Evolutionary conservation across 179 eudicot genomes (phyloP).

Genomic region (Corrigiola litoralis): DNA sequence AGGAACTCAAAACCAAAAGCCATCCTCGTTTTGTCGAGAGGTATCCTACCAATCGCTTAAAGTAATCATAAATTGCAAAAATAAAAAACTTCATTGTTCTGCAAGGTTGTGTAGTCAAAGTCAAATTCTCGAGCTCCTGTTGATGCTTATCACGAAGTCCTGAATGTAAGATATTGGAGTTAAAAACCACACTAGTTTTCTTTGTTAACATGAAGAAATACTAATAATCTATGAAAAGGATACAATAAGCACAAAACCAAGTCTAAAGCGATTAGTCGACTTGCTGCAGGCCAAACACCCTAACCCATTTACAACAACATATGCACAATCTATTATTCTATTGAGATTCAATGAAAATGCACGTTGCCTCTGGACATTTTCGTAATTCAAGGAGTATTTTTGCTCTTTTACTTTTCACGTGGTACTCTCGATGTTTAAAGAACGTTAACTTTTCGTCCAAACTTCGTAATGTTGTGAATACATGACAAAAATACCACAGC

Average conservation of each 20-base stretch:
- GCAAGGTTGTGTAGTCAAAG: slow-evolving; percentile 62
- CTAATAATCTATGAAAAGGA: slow-evolving; percentile 1
- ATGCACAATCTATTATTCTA: too few species aligned
- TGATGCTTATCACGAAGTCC: slow-evolving; percentile 67
- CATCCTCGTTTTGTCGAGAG: slow-evolving; percentile 62
- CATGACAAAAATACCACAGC: too few species aligned
- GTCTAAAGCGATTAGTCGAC: too few species aligned
- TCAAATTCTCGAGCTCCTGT: slow-evolving; percentile 69
- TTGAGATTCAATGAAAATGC: too few species aligned
- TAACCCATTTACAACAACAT: too few species aligned
- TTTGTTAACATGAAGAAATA: slow-evolving; percentile 3
- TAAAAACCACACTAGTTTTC: not conserved
- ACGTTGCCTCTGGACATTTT: too few species aligned
- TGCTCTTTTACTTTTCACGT: too few species aligned
- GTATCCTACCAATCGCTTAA: slow-evolving; percentile 49
- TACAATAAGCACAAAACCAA: not conserved
- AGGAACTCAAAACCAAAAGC: slow-evolving; percentile 48
- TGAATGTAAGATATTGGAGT: slow-evolving; percentile 31
- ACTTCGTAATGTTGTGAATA: too few species aligned
- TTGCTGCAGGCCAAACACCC: too few species aligned
- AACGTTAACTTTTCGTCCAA: too few species aligned
- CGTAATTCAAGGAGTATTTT: too few species aligned
- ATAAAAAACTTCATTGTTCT: slow-evolving; percentile 68
- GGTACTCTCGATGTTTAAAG: too few species aligned
- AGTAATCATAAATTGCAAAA: slow-evolving; percentile 58